Percentiles rank a stretch among this genome's conserved stretches.
Conservation (phyloP, 805 yeast genomes). For the Lachancea quebecensis region DNA sequence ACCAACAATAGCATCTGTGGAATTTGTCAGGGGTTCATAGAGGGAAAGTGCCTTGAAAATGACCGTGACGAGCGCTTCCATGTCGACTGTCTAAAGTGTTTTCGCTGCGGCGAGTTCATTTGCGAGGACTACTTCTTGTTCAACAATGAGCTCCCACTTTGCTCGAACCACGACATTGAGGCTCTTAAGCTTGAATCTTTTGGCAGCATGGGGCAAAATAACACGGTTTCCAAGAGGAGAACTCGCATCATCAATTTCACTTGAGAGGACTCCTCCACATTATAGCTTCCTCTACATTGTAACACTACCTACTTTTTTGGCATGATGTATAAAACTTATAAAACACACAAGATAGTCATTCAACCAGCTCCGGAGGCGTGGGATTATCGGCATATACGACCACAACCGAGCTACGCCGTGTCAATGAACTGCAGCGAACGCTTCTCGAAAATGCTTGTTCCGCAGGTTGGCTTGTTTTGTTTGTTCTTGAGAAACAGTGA, state of each 20-base stretch:
- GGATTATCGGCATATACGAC: too few relatives aligned
- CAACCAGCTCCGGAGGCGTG: not conserved
- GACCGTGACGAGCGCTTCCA: constrained; percentile 71
- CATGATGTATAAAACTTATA: not conserved
- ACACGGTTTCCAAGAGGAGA: constrained; percentile 26
- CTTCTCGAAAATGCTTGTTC: not conserved
- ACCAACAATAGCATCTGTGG: constrained; percentile 70
- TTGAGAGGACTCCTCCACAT: not conserved
- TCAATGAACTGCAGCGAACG: not conserved
- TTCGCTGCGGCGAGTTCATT: constrained; percentile 47
- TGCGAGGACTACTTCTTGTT: constrained; percentile 43
- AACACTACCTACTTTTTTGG: not conserved
- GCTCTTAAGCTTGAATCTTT: constrained; percentile 10
- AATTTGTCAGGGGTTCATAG: constrained; percentile 68
- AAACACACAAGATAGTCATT: not conserved
- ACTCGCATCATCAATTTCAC: constrained; percentile 27
- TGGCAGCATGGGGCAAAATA: constrained; percentile 8
- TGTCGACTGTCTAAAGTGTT: constrained; percentile 61
- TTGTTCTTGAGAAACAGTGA: constrained; percentile 4
- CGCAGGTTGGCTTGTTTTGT: not conserved
- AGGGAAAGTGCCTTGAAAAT: constrained; percentile 84
- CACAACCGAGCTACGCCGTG: too few relatives aligned
- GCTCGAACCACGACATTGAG: constrained; percentile 27
- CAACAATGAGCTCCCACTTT: constrained; percentile 25
- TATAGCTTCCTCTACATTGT: not conserved